Base-by-base conservation (phyloP, 179 eudicot genomes). In the Actinidia chinensis region DNA sequence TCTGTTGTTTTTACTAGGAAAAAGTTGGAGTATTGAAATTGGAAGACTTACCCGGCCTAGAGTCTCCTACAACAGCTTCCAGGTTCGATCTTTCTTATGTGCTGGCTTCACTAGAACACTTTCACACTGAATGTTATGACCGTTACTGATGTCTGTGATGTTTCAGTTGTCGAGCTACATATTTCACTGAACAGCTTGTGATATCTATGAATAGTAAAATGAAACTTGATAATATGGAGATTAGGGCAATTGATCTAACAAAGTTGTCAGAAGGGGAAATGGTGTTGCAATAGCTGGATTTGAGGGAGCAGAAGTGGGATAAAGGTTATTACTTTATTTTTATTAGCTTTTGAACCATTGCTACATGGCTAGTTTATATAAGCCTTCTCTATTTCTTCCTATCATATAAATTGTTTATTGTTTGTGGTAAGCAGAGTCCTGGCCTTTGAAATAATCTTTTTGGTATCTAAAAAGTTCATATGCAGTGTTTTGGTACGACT, bases 211-310 rank as follows among this genome's bases (percentile, higher is more conserved):
- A 28, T 74, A 17, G 20, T 46, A n/a, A n/a, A 56, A 71, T 66
- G 17, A 54, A 69, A 18, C 61, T 59, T 61, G 42, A 54, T 76
- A 72, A 52, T 79, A 11, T 73, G 76, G 40, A 81, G 80, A 81
- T 79, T 88, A 96, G 99, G 99, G 80, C 91, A 25, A 92, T 82
- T 78, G 93, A 94, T 80, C 98, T 94, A 82, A 96, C 99, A 75
- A 91, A 88, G 75, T 96, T 76, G 90, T 96, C 54, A 80, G 99
- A 94, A 92, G 97, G 98, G 65, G 98, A 96, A 96, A 94, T 85
- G 99, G 98, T 73, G 91, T 96, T 59, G 99, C 99, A 43, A 94
- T 94, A 85, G 73, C 94, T 98, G 99, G 91, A 91, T 84, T 75
- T 89, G 89, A 90, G 71, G 78, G 97, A 96, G 76, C 88, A 87